phyloP scores from a whole-genome alignment of 306 rosid genomes.

The Comarum palustre region DNA sequence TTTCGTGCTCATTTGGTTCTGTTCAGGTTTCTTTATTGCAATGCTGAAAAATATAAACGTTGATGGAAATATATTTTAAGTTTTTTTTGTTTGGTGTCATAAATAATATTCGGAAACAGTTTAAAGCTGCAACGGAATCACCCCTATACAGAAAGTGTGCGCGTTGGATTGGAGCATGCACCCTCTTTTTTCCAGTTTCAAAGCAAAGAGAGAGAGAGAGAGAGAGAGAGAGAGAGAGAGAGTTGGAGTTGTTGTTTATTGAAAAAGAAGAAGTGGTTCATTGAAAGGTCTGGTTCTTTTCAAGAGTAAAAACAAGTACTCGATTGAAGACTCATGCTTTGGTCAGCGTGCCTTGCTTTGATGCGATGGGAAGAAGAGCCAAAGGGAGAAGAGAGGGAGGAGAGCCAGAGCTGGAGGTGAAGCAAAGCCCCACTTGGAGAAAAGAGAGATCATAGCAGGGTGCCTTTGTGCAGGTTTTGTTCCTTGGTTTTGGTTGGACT shows the following conservation, averaged over 20 bases:
- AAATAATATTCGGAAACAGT: constrained; percentile 27
- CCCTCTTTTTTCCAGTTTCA: constrained; percentile 44
- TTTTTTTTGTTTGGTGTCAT: neutral
- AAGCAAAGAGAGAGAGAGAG: constrained; percentile 7
- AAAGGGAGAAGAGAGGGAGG: neutral
- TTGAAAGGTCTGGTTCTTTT: constrained; percentile 85
- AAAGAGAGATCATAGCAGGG: constrained; percentile 32
- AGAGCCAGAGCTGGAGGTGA: neutral
- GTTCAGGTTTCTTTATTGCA: constrained; percentile 21
- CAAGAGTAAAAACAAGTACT: constrained; percentile 39
- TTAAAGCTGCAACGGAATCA: constrained; percentile 78
- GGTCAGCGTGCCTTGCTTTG: constrained; percentile 71
- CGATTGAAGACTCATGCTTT: constrained; percentile 55
- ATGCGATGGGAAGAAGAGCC: constrained; percentile 33
- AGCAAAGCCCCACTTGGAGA: constrained; percentile 37
- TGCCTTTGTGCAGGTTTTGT: constrained; percentile 67
- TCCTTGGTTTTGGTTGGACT: constrained; percentile 38
- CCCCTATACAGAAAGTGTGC: constrained; percentile 40
- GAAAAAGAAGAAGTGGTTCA: constrained; percentile 45
- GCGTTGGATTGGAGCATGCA: constrained; percentile 70
- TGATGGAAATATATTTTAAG: no score
- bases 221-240: neutral
- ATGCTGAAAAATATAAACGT: neutral
- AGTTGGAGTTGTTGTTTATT: neutral
- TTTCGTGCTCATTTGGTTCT: constrained; percentile 56